Conservation (phyloP, 108 stramenopile species). For the Schizochytrium sp. region DNA sequence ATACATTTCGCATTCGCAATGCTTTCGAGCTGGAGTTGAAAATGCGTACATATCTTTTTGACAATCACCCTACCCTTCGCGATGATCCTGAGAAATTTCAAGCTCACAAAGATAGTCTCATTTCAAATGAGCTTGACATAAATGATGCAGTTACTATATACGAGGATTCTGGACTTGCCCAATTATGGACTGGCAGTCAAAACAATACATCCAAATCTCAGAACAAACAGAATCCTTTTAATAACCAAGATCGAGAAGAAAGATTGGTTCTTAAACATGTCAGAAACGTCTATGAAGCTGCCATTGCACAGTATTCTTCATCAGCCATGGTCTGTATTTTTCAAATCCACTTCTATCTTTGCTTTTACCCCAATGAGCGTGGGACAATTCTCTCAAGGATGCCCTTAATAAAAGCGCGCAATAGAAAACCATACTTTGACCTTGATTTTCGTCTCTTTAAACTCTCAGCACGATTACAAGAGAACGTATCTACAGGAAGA, state of each 20-base stretch:
- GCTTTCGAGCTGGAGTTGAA: slow-evolving; percentile 20
- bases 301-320: neutral
- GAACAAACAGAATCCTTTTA: neutral
- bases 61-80: neutral
- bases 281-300: neutral
- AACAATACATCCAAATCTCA: neutral
- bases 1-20: slow-evolving; percentile 4
- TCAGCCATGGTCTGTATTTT: slow-evolving; percentile 17
- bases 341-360: neutral
- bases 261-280: neutral
- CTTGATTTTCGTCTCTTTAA: neutral
- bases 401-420: neutral
- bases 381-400: neutral
- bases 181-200: neutral
- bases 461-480: neutral
- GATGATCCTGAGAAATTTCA: neutral
- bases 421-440: slow-evolving; percentile 14
- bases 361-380: slow-evolving; percentile 17
- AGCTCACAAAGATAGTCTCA: neutral
- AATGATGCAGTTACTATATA: neutral
- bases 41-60: neutral
- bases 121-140: neutral
- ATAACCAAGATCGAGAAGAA: neutral
- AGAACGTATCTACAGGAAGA: slow-evolving; percentile 22
- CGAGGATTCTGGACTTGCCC: neutral